Evolutionary conservation across 352 stramenopile species (phyloP), one percentile per base, ranked within the genome.

Genomic region (Pythium utonaiense): DNA sequence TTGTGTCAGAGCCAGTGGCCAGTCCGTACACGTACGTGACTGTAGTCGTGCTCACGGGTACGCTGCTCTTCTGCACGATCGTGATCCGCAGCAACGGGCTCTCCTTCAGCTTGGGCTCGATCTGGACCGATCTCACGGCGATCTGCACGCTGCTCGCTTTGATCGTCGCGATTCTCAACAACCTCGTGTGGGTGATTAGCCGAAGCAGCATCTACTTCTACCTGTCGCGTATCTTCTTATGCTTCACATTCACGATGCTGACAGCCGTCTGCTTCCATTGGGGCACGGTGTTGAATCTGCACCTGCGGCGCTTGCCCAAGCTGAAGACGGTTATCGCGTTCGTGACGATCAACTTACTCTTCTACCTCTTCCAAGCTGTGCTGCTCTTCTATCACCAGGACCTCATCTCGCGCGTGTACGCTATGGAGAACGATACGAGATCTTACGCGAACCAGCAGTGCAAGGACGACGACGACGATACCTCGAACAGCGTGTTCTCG

Each of bases 1-100:
- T 90, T 19, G 62, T 82, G 24, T 77, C 71, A 1, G 74, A 80
- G 13, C 71, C 82, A 6, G 81, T 69, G n/a, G 71, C 77, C 17
- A 93, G 86, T 62, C 84, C 86, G 57, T 95, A 95, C 73, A 95
- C 91, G 50, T 95, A 93, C 69, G 83, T 95, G 27, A 91, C 83
- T 1, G 87, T 95, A 64, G 86, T 93, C 33, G 75, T 95, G 19
- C 70, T 95, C n/a, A 79, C 91, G 33, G 78, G 83, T 7, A 88
- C 82, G 28, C 69, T 95, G 30, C 63, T 88, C 2, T 95, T 95
- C 51, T 95, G 86, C 60, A 81, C 78, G 30, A 70, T 93, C 13
- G 85, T 90, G 41, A 92, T 95, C 56, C 80, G 77, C 17, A 89
- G 83, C 56, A 89, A 95, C 57, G 86, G 86, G 0, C 70, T 95